Conservation (phyloP, 1,139 yeast genomes). For the Williopsis jadinii region DNA sequence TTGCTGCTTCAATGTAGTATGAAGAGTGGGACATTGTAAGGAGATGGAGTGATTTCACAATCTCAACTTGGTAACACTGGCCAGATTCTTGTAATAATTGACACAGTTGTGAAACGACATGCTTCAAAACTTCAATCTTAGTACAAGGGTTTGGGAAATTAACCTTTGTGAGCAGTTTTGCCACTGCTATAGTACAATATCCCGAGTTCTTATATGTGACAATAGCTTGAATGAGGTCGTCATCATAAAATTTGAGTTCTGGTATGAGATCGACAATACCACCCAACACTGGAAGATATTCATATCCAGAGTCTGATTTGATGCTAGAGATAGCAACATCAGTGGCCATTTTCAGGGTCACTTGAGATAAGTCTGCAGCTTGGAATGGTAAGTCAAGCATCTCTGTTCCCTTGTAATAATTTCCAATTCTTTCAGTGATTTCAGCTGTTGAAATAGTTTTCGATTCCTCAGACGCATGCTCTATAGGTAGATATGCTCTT, state of each 20-base stretch:
- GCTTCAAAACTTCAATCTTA: constrained; percentile 13
- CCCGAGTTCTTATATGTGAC: constrained; percentile 4
- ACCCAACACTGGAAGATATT: constrained; percentile 35
- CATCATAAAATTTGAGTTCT: constrained; percentile 22
- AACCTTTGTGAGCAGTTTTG: constrained; percentile 15
- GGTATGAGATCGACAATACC: constrained; percentile 43
- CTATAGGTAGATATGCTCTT: constrained; percentile 46
- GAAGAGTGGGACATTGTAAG: constrained; percentile 20
- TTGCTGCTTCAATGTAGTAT: constrained; percentile 52
- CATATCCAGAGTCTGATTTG: constrained; percentile 15
- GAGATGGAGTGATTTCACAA: constrained; percentile 16
- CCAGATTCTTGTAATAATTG: constrained; percentile 7
- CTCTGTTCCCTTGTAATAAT: constrained; percentile 27
- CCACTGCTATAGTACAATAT: constrained; percentile 7
- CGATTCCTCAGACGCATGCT: constrained; percentile 25
- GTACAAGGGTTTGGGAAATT: constrained; percentile 14
- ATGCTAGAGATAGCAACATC: constrained; percentile 28
- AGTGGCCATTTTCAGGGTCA: constrained; percentile 33
- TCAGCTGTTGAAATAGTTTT: constrained; percentile 13
- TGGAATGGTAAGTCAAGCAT: constrained; percentile 34
- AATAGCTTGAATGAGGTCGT: constrained; percentile 8
- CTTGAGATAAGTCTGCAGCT: constrained; percentile 36
- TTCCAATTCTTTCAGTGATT: constrained; percentile 24
- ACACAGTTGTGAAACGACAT: constrained; percentile 15
- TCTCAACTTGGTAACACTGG: constrained; percentile 18